Conservation (phyloP, 257 asterid species). For the Thymus quinquecostatus region DNA sequence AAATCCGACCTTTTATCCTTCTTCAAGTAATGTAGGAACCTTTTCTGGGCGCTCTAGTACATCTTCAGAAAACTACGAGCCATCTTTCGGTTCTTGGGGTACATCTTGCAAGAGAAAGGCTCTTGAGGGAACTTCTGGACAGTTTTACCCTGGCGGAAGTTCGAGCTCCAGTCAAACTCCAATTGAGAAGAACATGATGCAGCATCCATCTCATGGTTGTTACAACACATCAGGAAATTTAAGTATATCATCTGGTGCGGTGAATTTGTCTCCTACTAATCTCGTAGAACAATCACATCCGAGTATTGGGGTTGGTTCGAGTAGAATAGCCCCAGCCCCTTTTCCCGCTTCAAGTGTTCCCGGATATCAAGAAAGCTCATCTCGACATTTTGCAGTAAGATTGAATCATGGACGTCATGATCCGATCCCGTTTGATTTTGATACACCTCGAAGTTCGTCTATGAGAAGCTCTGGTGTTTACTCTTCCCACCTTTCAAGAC, state of each 20-base stretch:
- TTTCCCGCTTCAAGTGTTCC: conserved; percentile 49
- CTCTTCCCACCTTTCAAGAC: conserved; percentile 39
- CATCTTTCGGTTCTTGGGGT: conserved; percentile 71
- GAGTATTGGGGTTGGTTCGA: conserved; percentile 45
- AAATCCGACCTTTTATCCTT: conserved; percentile 43
- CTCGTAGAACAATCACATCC: conserved; percentile 46
- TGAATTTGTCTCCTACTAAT: conserved; percentile 42
- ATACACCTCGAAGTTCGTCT: conserved; percentile 42
- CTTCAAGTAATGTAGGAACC: conserved; percentile 48
- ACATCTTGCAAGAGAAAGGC: conserved; percentile 84
- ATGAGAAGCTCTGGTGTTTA: conserved; percentile 46
- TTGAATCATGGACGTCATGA: conserved; percentile 53
- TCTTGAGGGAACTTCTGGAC: conserved; percentile 77
- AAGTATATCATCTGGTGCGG: conserved; percentile 47
- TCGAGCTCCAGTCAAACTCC: conserved; percentile 56
- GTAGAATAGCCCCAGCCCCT: conserved; percentile 40
- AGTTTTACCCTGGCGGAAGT: conserved; percentile 58
- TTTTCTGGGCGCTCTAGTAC: conserved; percentile 51
- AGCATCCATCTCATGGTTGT: conserved; percentile 45
- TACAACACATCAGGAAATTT: conserved; percentile 48
- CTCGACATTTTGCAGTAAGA: conserved; percentile 46
- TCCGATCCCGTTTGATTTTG: conserved; percentile 47
- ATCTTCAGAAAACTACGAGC: conserved; percentile 44
- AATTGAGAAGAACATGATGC: conserved; percentile 41
- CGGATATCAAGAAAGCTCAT: conserved; percentile 47